Evolutionary conservation across 2,329 filamentous ascomycete species (phyloP).

Genomic region (Stemphylium lycopersici): DNA sequence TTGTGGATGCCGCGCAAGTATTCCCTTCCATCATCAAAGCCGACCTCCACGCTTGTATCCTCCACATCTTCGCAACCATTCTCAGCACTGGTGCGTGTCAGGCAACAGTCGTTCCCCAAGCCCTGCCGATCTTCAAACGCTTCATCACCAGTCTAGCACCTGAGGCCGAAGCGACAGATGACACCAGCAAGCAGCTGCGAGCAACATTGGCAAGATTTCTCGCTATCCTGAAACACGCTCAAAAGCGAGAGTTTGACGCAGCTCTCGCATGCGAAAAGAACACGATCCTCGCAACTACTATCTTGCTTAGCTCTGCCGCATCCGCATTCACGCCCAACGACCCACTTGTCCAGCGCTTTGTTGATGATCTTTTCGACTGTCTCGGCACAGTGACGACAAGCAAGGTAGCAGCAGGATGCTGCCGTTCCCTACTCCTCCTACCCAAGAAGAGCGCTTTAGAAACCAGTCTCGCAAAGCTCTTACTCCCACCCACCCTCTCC

Average conservation of each 20-base stretch:
- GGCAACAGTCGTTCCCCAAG: conserved; percentile 84
- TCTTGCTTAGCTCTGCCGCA: conserved; percentile 82
- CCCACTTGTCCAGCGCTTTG: conserved; percentile 73
- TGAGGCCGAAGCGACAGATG: conserved; percentile 50
- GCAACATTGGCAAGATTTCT: conserved; percentile 84
- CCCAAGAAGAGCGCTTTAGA: conserved; percentile 52
- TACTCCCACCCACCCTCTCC: conserved; percentile 75
- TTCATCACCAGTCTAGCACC: conserved; percentile 79
- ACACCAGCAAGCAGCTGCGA: conserved; percentile 73
- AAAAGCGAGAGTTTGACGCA: conserved; percentile 76
- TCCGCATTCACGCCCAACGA: conserved; percentile 77
- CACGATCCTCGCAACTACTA: conserved; percentile 82
- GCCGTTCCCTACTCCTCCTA: conserved; percentile 79
- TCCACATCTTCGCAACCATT: conserved; percentile 95
- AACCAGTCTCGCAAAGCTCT: conserved; percentile 71
- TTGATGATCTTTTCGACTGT: conserved; percentile 84
- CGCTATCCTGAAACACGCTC: conserved; percentile 75
- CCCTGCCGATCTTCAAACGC: conserved; percentile 87
- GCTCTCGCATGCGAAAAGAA: conserved; percentile 93
- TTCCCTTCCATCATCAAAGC: conserved; percentile 97
- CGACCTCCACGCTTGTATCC: conserved; percentile 92
- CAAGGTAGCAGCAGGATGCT: conserved; percentile 88
- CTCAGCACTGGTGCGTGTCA: conserved; percentile 88
- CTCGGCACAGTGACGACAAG: conserved; percentile 80
- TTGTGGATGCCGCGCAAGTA: conserved; percentile 93